Base-by-base conservation (phyloP, 139 green algal species). In the Pleodorina starrii region DNA sequence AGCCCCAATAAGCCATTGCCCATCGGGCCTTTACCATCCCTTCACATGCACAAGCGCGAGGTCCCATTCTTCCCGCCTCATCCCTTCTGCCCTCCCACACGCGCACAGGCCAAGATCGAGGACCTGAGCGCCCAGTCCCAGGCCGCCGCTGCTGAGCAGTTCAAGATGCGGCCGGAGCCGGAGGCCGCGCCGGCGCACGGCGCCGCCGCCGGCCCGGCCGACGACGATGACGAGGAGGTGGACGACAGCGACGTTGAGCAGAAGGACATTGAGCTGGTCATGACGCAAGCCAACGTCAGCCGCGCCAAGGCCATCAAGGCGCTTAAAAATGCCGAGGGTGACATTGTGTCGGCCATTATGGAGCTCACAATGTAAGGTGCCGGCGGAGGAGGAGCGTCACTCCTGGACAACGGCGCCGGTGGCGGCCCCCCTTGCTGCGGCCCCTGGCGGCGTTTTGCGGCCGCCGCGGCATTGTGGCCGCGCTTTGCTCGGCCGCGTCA, bases 191-290 rank as follows among this genome's bases (percentile, higher is more conserved):
- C 72, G 44, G 68, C 84, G 17, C 63, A 48, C 66, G 84, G 72
- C 72, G 79, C 91, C 51, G 69, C 69, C 43, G 90, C 66, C 54
- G 46, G 71, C 23, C 23, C 82, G 43, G 93, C 93, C 42, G 96
- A 97, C 35, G 97, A 98, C 43, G 97, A 98, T 42, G 97, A 98
- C 44, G 97, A 97, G 66, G 95, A 97, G 66, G 96, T 99, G 36
- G 98, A 99, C 90, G 98, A 98, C 91, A 94, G 88, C 46, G 98
- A 97, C 25, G 94, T 99, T 44, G 98, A 99, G 94, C 69, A 95
- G 90, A 99, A 99, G 96, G 98, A 99, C 92, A 98, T 99, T 91
- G 98, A 99, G 93, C 96, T 99, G 68, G 98, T 99, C 60, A 99
- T 99, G 97, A 92, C 89, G 0, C 96, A 99, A 93, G 98, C 98